These are phyloP conservation scores for Leccinum variicolor DNA, from an alignment of 768 basidiomycete genomes.

Conservation along the genomic window DNA sequence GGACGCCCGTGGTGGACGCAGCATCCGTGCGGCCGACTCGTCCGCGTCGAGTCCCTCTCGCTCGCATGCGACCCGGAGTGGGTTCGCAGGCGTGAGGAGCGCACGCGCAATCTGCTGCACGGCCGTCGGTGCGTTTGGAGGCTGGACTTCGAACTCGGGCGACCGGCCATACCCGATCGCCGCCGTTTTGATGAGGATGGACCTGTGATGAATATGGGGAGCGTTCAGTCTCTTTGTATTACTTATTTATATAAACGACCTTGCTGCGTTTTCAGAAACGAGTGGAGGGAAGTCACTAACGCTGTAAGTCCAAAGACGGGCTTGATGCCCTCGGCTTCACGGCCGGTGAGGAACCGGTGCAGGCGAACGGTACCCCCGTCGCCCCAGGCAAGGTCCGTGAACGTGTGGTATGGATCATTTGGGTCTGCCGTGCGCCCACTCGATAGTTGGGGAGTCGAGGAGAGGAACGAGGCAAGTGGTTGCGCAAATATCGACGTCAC, in stretches of 20 bases:
- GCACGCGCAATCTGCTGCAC: slow-evolving; percentile 43
- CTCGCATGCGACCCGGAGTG: slow-evolving; percentile 24
- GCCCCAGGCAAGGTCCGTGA: slow-evolving; percentile 49
- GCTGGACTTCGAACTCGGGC: slow-evolving; percentile 45
- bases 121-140: slow-evolving; percentile 40
- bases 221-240: background rate
- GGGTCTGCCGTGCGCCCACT: slow-evolving; percentile 54
- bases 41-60: slow-evolving; percentile 25
- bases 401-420: slow-evolving; percentile 55
- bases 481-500: slow-evolving; percentile 84
- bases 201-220: slow-evolving; percentile 28
- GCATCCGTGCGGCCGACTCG: slow-evolving; percentile 11
- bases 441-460: slow-evolving; percentile 54
- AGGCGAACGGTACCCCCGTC: slow-evolving; percentile 43
- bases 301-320: slow-evolving; percentile 88
- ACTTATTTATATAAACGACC: background rate
- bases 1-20: slow-evolving; percentile 6
- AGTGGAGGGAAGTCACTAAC: slow-evolving; percentile 42
- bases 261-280: background rate
- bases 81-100: slow-evolving; percentile 29
- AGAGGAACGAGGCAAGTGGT: slow-evolving; percentile 72
- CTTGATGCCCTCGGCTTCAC: slow-evolving; percentile 81
- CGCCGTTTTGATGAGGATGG: slow-evolving; percentile 51
- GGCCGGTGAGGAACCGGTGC: slow-evolving; percentile 82
- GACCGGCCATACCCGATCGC: slow-evolving; percentile 43